Base-by-base conservation (phyloP, 129 eudicot species). In the Pseudognaphalium luteoalbum region DNA sequence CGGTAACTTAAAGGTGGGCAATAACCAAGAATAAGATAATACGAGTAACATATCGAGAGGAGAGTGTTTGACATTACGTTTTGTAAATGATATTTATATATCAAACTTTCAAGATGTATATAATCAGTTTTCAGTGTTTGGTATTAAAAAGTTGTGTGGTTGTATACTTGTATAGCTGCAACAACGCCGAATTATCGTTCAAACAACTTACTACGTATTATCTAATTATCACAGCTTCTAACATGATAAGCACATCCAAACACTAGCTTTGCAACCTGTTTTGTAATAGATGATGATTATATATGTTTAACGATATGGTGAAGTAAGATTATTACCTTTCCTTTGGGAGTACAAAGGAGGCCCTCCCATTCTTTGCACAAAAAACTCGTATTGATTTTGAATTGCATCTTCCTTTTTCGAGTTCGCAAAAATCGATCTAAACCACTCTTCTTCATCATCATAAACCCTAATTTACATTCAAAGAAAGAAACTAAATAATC, bases 291-390 rank as follows among this genome's bases (percentile, higher is more conserved):
- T n/a, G 60, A 41, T 32, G 2, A 32, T 41, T 2, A 41, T 9
- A 12, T 19, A 54, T 12, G 60, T 5, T 3, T 16, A 11, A 52
- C 1, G 20, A 17, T 5, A 54, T 12, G 3, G 60, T 54, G 68
- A 30, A 4, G 30, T 66, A 37, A 37, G 70, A 15, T 78, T 12
- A 47, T 47, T 71, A 94, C 99, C 99, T 87, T 82, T 94, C 78
- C 99, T 91, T 85, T 91, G 92, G 62, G 92, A 85, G 81, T 76
- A 94, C 32, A 91, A 71, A 64, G 96, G 93, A 71, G 99, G 99
- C 37, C 99, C 99, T 72, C 99, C 99, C 99, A 91, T 91, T 86
- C 99, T 86, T 73, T 94, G 99, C 81, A 87, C 93, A 80, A 94
- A 94, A 87, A 94, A 91, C 85, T 94, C 97, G 22, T 94, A 94